phyloP scores from a whole-genome alignment of 2,329 filamentous ascomycete species.

The Fusarium torreyae region DNA sequence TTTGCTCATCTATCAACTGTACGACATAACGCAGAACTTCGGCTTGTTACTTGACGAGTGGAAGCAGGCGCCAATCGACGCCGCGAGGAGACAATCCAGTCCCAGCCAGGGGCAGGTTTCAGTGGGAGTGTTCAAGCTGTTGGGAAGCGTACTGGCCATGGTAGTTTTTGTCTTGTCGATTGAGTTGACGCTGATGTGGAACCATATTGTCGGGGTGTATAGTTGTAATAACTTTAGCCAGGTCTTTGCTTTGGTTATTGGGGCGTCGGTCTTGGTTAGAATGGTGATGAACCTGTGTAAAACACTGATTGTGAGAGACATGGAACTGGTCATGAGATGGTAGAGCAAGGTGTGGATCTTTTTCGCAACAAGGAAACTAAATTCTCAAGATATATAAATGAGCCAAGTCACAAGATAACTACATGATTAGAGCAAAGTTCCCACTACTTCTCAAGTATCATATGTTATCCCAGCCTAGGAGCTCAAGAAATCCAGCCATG shows the following conservation, averaged over 20 bases:
- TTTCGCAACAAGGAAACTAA: too few species aligned
- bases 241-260: not conserved
- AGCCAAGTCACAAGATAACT: too few species aligned
- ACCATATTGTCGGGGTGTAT: not conserved
- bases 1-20: not conserved
- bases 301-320: not conserved
- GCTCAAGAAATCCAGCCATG: not conserved
- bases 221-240: not conserved
- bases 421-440: too few species aligned
- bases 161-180: not conserved
- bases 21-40: not conserved
- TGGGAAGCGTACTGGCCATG: not conserved
- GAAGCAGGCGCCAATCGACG: not conserved
- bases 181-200: not conserved
- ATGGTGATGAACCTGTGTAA: not conserved
- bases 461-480: not conserved
- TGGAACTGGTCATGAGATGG: not conserved
- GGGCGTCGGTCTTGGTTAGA: not conserved
- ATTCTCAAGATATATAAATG: too few species aligned
- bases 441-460: too few species aligned
- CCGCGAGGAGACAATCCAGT: accelerated
- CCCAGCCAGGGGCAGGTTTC: not conserved
- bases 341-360: not conserved
- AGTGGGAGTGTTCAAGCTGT: not conserved
- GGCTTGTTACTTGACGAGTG: not conserved